Conservation (phyloP, 2,329 filamentous ascomycete genomes). For the Zopfia rhizophila region DNA sequence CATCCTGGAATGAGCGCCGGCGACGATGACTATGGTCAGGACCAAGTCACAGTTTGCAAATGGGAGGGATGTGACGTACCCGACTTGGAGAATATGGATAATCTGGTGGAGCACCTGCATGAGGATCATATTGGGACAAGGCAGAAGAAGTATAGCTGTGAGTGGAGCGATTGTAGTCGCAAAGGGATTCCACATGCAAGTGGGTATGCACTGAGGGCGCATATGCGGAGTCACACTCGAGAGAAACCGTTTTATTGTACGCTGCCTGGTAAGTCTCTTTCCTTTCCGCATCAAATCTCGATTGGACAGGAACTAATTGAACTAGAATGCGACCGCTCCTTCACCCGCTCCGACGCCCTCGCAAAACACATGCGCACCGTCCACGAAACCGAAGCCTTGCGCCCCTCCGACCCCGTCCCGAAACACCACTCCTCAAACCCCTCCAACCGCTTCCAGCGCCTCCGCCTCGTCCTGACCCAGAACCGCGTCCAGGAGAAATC, state of each 20-base stretch:
- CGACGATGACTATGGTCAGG: constrained; percentile 55
- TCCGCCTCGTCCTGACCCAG: constrained; percentile 55
- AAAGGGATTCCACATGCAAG: constrained; percentile 94
- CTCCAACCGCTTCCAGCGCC: constrained; percentile 58
- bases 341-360: constrained; percentile 93
- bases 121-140: constrained; percentile 92
- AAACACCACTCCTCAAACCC: constrained; percentile 66
- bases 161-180: constrained; percentile 89
- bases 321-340: constrained; percentile 94
- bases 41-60: constrained; percentile 60
- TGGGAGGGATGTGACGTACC: constrained; percentile 64
- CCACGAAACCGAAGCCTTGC: constrained; percentile 93
- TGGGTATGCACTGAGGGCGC: constrained; percentile 93
- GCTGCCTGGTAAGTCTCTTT: constrained; percentile 76
- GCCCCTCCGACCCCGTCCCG: constrained; percentile 77
- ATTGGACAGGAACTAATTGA: constrained; percentile 13
- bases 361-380: constrained; percentile 99
- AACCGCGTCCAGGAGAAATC: constrained; percentile 44
- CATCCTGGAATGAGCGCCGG: constrained; percentile 53
- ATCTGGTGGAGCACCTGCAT: constrained; percentile 68
- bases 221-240: constrained; percentile 96
- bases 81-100: constrained; percentile 62
- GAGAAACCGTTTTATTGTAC: constrained; percentile 99
- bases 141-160: constrained; percentile 97
- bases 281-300: neutral